These are phyloP conservation scores for Backusella liffmaniae DNA, from an alignment of 192 early-diverging fungal species.

Conservation along the genomic window DNA sequence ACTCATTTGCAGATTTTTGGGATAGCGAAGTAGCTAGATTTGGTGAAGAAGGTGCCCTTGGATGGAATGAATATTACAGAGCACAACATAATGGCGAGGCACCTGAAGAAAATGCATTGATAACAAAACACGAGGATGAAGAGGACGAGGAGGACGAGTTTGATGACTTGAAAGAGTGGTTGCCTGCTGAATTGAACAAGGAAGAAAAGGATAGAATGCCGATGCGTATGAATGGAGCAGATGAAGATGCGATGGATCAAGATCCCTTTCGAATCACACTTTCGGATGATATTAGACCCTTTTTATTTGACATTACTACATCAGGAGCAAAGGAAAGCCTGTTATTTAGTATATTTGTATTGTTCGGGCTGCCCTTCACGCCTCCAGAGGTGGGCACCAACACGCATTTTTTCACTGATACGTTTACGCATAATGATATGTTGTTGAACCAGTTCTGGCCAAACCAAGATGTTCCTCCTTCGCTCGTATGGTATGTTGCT, in stretches of 20 bases:
- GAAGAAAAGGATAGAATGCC: conserved; percentile 24
- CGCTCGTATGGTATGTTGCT: conserved; percentile 21
- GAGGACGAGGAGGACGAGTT: conserved; percentile 23
- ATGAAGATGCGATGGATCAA: conserved; percentile 33
- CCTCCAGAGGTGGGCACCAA: conserved; percentile 37
- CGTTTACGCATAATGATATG: conserved; percentile 39
- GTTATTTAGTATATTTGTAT: conserved; percentile 48
- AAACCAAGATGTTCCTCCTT: not conserved
- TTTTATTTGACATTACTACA: conserved; percentile 43
- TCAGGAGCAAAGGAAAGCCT: conserved; percentile 39
- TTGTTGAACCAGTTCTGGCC: conserved; percentile 25
- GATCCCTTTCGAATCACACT: conserved; percentile 53
- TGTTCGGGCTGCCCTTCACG: conserved; percentile 47
- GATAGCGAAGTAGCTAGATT: conserved; percentile 53
- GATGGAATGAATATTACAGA: conserved; percentile 39
- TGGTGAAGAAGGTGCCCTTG: conserved; percentile 53
- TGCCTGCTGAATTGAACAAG: conserved; percentile 30
- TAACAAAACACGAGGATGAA: not conserved
- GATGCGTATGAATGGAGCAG: not conserved
- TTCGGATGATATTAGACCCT: conserved; percentile 51
- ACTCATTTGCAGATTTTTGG: conserved; percentile 50
- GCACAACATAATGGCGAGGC: conserved; percentile 33
- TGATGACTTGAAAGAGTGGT: conserved; percentile 21
- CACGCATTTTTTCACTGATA: conserved; percentile 39
- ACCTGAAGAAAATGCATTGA: not conserved